These are phyloP conservation scores for Phalaenopsis aphrodite DNA, from an alignment of 106 monocot species.

Conservation along the genomic window DNA sequence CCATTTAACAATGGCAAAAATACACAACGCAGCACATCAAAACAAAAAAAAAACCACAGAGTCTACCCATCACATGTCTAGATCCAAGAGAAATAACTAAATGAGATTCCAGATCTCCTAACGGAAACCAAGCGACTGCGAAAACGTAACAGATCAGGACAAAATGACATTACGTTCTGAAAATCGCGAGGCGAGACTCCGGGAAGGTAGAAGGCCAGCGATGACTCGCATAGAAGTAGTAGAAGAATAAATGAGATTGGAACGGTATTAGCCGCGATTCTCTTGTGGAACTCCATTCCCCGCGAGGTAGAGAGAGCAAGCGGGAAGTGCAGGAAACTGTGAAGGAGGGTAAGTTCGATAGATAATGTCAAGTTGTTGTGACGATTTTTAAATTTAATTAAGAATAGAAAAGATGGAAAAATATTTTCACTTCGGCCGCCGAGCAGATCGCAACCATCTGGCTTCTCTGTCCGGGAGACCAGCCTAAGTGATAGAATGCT, in stretches of 20 bases:
- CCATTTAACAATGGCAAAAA: not conserved
- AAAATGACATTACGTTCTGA: slow-evolving; percentile 12
- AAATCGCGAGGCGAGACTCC: slow-evolving; percentile 33
- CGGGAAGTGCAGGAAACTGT: not conserved
- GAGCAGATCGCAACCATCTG: no score
- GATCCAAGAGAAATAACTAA: not conserved
- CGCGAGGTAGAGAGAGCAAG: not conserved
- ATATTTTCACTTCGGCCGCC: no score
- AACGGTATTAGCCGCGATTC: not conserved
- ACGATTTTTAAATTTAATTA: no score
- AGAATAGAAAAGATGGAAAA: no score
- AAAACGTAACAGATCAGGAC: not conserved
- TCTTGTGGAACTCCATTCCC: not conserved
- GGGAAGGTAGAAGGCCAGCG: slow-evolving; percentile 26
- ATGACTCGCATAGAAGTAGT: slow-evolving; percentile 4
- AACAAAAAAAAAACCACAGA: not conserved
- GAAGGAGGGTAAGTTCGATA: not conserved
- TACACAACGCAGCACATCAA: not conserved
- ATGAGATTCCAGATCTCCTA: not conserved
- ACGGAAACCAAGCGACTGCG: not conserved
- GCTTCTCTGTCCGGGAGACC: no score
- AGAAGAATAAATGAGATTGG: slow-evolving; percentile 3
- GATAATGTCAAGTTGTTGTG: no score
- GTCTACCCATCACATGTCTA: not conserved
- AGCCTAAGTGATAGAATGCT: no score